phyloP scores from a whole-genome alignment of 805 yeast species.

The Candida caryicola region DNA sequence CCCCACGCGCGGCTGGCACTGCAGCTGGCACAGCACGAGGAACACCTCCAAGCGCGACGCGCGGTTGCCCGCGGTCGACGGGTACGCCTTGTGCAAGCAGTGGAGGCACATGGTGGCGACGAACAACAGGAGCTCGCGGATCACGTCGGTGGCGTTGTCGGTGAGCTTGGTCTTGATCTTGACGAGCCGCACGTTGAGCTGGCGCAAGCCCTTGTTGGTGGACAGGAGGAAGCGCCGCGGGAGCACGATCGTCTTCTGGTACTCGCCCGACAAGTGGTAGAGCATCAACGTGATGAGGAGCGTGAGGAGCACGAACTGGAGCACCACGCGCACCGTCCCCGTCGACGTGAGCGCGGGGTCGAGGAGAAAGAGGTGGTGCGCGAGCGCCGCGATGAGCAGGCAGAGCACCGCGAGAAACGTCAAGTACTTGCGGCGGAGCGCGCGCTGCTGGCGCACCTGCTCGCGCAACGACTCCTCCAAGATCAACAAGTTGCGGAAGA shows the following conservation, averaged over 20 bases:
- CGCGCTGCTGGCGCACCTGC: constrained; percentile 72
- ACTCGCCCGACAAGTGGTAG: constrained; percentile 87
- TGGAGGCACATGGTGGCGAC: constrained; percentile 28
- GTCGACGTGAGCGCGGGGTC: constrained; percentile 16
- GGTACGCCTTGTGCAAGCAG: constrained; percentile 34
- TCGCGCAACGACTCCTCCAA: constrained; percentile 82
- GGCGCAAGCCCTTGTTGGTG: constrained; percentile 88
- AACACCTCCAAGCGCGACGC: constrained; percentile 36
- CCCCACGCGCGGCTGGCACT: constrained; percentile 64
- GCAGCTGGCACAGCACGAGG: constrained; percentile 40
- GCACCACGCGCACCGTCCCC: constrained; percentile 37
- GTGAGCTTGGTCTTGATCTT: constrained; percentile 46
- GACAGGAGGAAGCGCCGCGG: constrained; percentile 76
- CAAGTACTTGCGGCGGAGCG: constrained; percentile 60
- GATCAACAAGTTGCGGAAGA: constrained; percentile 76
- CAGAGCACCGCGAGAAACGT: constrained; percentile 46
- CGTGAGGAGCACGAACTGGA: constrained; percentile 58
- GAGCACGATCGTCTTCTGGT: constrained; percentile 74
- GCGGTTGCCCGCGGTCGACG: constrained; percentile 29
- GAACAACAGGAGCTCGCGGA: constrained; percentile 35
- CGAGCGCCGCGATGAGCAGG: constrained; percentile 38
- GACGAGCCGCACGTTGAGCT: constrained; percentile 74
- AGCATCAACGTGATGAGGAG: constrained; percentile 65
- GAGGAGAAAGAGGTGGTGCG: constrained; percentile 36
- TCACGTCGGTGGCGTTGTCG: constrained; percentile 33